Base-by-base conservation (phyloP, 2,329 filamentous ascomycete genomes). In the Neopestalotiopsis rosae region DNA sequence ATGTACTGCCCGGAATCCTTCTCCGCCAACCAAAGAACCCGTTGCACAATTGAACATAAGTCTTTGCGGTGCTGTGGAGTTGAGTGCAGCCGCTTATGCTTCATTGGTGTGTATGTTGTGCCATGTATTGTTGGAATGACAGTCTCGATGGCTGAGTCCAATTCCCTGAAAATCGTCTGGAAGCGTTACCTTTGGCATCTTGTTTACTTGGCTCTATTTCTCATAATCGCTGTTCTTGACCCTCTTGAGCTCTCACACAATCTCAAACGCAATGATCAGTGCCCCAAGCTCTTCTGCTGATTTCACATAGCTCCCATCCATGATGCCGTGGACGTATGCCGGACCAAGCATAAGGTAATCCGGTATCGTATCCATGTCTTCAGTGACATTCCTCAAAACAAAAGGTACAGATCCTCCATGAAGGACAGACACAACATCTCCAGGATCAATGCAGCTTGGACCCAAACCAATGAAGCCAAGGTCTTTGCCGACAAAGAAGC, bases 361-460 rank as follows among this genome's bases (percentile, higher is more conserved):
- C n/a, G 58, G 58, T 28, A 30, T 28, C 10, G 14, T 24, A 28
- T 34, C 58, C 14, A 17, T 17, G 28, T 30, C 24, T 28, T 61
- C 58, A n/a, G 58, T 17, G 6, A 61, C 5, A 17, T 28, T 17
- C 28, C 58, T 17, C 58, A 61, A 13, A 1, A 61, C 17, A 20
- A 61, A 61, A 17, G 58, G 58, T 30, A 61, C n/a, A 17, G 58
- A 61, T 30, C 58, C 58, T 61, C 58, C 58, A 32, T 34, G 34
- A 5, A 61, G 58, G 5, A 61, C 17, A 30, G 30, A 14, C 17
- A 28, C 58, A 28, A 14, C 20, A 34, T 61, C 58, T 61, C 58
- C 58, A 4, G 58, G 24, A 13, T 7, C 5, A 9, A 61, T 61
- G 7, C 58, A 28, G 5, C 13, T 28, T 17, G 58, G 58, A 5